phyloP scores from a whole-genome alignment of 108 stramenopile genomes.

The Conticribra guillardii region DNA sequence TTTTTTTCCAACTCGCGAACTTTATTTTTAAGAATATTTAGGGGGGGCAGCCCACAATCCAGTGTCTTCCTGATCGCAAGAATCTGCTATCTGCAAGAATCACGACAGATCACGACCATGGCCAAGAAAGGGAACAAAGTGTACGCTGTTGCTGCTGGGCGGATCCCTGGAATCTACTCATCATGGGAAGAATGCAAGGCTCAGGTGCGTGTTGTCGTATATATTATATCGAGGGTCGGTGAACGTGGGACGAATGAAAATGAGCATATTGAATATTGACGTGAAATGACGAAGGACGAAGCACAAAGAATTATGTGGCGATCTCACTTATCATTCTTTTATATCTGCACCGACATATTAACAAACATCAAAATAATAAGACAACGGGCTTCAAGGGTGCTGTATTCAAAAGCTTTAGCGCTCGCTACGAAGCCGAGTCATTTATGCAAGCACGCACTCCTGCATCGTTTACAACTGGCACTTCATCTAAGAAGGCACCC shows the following conservation, averaged over 20 bases:
- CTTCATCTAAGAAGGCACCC: too few species aligned
- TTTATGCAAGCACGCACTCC: slow-evolving; percentile 49
- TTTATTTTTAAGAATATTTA: too few species aligned
- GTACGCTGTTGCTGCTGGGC: slow-evolving; percentile 82
- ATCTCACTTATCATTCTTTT: background rate
- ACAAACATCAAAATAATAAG: slow-evolving; percentile 8
- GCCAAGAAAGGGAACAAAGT: slow-evolving; percentile 55
- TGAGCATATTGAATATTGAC: too few species aligned
- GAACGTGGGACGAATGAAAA: too few species aligned
- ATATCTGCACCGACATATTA: background rate
- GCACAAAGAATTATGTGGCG: background rate
- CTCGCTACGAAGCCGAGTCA: slow-evolving; percentile 53
- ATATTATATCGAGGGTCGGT: too few species aligned
- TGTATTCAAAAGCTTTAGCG: slow-evolving; percentile 69
- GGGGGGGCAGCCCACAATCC: too few species aligned
- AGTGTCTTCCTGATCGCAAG: too few species aligned
- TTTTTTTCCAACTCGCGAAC: too few species aligned
- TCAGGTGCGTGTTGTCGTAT: slow-evolving; percentile 67
- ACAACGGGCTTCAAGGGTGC: slow-evolving; percentile 64
- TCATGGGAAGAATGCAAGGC: slow-evolving; percentile 77
- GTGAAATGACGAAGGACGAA: too few species aligned
- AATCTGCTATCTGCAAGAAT: too few species aligned
- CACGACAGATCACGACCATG: too few species aligned
- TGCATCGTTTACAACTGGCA: too few species aligned
- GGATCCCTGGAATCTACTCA: slow-evolving; percentile 63